phyloP scores from a whole-genome alignment of 2,329 filamentous ascomycete species.

The Monilinia polystroma region DNA sequence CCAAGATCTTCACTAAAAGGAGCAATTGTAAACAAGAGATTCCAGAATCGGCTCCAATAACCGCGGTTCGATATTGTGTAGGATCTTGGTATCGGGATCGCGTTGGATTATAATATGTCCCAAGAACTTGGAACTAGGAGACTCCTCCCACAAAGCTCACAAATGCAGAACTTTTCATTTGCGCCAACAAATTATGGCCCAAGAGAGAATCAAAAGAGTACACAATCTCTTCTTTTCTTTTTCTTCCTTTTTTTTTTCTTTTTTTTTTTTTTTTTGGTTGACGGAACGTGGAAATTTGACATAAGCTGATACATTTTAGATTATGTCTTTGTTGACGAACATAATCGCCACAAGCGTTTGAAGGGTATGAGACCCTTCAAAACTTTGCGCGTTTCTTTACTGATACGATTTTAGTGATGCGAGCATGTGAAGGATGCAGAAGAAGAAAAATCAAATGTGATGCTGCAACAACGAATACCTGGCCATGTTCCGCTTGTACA shows the following conservation, averaged over 20 bases:
- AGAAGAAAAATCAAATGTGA: constrained; percentile 98
- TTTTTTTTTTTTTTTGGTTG: not conserved
- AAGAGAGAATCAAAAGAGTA: constrained; percentile 82
- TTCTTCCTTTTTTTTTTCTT: no score
- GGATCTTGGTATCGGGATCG: not conserved
- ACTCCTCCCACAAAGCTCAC: constrained; percentile 64
- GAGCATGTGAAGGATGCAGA: constrained; percentile 92
- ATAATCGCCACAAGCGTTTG: constrained; percentile 94
- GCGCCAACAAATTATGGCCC: constrained; percentile 62
- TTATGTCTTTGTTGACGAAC: constrained; percentile 98
- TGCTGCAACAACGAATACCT: constrained; percentile 92
- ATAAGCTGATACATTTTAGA: constrained; percentile 55
- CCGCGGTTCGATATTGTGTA: not conserved
- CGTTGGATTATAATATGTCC: constrained; percentile 50
- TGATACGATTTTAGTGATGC: constrained; percentile 72
- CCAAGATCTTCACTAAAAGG: not conserved
- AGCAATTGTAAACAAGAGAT: not conserved
- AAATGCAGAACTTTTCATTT: constrained; percentile 76
- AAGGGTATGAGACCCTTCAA: constrained; percentile 67
- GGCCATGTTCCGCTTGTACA: constrained; percentile 94
- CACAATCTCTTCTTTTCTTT: constrained; percentile 41
- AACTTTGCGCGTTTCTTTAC: constrained; percentile 16
- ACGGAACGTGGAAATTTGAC: constrained; percentile 9
- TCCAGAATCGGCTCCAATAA: not conserved
- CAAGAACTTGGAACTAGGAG: constrained; percentile 61